Evolutionary conservation across 176 grass and related monocot genomes (phyloP).

Genomic region (Lolium multiflorum): DNA sequence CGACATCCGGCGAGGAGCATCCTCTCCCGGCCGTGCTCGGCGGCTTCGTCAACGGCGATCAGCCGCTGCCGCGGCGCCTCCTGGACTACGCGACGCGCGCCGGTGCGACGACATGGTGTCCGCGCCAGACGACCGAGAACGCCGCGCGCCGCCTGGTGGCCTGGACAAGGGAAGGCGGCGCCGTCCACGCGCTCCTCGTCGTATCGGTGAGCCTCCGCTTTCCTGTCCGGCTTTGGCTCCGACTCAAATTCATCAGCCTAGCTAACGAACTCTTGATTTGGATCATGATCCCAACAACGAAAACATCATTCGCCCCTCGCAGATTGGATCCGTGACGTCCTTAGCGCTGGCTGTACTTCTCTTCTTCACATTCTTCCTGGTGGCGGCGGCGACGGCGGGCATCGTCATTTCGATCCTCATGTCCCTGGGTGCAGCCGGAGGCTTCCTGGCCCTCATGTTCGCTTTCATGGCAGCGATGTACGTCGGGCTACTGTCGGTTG

Average conservation of each 20-base stretch:
- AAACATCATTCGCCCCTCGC: neutral
- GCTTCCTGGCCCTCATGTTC: constrained; percentile 64
- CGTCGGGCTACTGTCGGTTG: constrained; percentile 56
- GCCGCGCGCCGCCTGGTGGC: constrained; percentile 52
- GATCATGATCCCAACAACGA: neutral
- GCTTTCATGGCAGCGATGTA: constrained; percentile 59
- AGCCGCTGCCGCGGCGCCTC: constrained; percentile 32
- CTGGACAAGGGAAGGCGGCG: constrained; percentile 67
- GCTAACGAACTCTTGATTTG: neutral
- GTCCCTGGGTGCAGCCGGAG: constrained; percentile 66
- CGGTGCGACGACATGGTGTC: constrained; percentile 45
- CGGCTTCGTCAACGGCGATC: neutral
- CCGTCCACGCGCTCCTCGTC: constrained; percentile 56
- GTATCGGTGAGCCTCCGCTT: constrained; percentile 54
- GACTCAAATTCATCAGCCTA: neutral
- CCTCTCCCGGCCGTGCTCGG: constrained; percentile 4
- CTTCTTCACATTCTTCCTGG: constrained; percentile 56
- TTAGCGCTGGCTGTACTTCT: constrained; percentile 57
- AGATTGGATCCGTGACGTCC: constrained; percentile 75
- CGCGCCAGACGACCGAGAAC: constrained; percentile 43
- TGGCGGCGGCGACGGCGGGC: constrained; percentile 53
- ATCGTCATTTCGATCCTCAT: constrained; percentile 60
- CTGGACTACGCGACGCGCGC: constrained; percentile 32
- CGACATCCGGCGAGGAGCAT: constrained; percentile 21
- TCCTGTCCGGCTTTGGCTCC: neutral